Evolutionary conservation across 2,329 filamentous ascomycete genomes (phyloP).

Genomic region (Monosporascus sp.): DNA sequence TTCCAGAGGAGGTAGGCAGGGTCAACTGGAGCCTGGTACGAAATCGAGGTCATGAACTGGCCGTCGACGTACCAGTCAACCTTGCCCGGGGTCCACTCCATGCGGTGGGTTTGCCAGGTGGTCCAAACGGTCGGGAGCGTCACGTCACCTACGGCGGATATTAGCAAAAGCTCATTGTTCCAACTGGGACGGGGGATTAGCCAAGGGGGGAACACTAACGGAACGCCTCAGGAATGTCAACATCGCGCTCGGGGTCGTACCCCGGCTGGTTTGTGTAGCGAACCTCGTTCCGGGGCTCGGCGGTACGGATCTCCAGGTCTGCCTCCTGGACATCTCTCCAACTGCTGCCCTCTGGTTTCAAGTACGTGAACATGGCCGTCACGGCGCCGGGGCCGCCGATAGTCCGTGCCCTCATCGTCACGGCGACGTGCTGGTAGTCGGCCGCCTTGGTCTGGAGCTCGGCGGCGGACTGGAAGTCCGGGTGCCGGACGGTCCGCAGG

Average conservation of each 20-base stretch:
- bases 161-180: background rate
- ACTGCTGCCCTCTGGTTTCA: constrained; percentile 12
- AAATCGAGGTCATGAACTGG: constrained; percentile 37
- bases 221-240: constrained; percentile 33
- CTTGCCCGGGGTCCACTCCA: constrained; percentile 45
- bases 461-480: constrained; percentile 41
- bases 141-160: background rate
- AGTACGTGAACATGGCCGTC: constrained; percentile 49
- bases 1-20: constrained; percentile 45
- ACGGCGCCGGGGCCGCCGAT: constrained; percentile 42
- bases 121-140: constrained; percentile 29
- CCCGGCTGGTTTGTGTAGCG: constrained; percentile 50
- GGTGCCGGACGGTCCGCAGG: constrained; percentile 41
- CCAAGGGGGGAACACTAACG: constrained; percentile 13
- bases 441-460: constrained; percentile 38
- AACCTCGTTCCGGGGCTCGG: constrained; percentile 29
- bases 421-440: constrained; percentile 33
- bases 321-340: constrained; percentile 29
- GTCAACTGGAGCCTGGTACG: constrained; percentile 43
- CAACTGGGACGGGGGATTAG: background rate
- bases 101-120: constrained; percentile 46
- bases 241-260: constrained; percentile 34
- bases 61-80: constrained; percentile 47
- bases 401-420: constrained; percentile 48
- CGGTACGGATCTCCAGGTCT: constrained; percentile 37